Percentiles rank a stretch among this genome's conserved stretches.
Evolutionary conservation across 2,329 filamentous ascomycete genomes (phyloP).

Genomic region (Pseudocercospora fuligena): DNA sequence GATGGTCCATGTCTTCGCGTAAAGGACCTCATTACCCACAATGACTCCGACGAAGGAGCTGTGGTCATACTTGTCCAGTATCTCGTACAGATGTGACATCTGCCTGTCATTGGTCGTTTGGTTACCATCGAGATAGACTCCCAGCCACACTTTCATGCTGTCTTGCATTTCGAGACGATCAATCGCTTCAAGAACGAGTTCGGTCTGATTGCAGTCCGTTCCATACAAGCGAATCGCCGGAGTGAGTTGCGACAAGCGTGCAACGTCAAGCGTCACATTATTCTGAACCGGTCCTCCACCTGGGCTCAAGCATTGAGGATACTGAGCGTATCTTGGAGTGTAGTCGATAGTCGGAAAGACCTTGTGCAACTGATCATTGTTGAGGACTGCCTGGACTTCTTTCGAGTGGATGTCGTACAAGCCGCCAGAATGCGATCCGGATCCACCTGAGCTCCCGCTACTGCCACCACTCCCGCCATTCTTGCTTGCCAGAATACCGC

Average conservation of each 20-base stretch:
- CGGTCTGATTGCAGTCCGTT: constrained; percentile 95
- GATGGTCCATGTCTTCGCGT: constrained; percentile 68
- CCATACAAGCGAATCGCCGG: constrained; percentile 89
- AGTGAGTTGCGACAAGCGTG: constrained; percentile 86
- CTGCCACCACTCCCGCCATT: constrained; percentile 11
- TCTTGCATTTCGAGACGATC: constrained; percentile 70
- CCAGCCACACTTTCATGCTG: constrained; percentile 87
- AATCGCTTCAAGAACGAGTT: constrained; percentile 88
- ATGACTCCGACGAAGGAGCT: constrained; percentile 64
- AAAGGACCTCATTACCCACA: constrained; percentile 68
- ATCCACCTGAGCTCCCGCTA: constrained; percentile 16
- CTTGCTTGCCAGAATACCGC: constrained; percentile 65
- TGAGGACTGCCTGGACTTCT: constrained; percentile 81
- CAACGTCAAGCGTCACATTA: constrained; percentile 89
- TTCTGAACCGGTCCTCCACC: constrained; percentile 83
- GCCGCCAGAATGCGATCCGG: constrained; percentile 49
- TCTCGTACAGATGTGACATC: constrained; percentile 79
- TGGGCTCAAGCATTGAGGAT: constrained; percentile 73
- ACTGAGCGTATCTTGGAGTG: constrained; percentile 88
- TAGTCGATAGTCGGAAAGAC: constrained; percentile 97
- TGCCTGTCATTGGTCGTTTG: constrained; percentile 82
- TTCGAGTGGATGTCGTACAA: constrained; percentile 69
- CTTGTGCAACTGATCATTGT: constrained; percentile 82
- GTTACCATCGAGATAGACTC: constrained; percentile 90
- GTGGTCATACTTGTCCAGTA: constrained; percentile 69